These are phyloP conservation scores for Malus domestica DNA, from an alignment of 306 rosid genomes.

Conservation along the genomic window ASM211411v1 NC_041799.1:5292501-5293000, in stretches of 20 bases:
- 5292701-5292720: conserved; percentile 23
- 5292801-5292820: too few relatives aligned
- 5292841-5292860: neutral
- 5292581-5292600: conserved; percentile 45
- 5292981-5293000: too few relatives aligned
- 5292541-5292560: too few relatives aligned
- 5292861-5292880: neutral
- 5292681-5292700: conserved; percentile 26
- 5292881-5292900: too few relatives aligned
- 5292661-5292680: conserved; percentile 15
- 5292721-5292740: conserved; percentile 24
- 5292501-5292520: too few relatives aligned
- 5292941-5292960: too few relatives aligned
- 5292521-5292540: too few relatives aligned
- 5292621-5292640: conserved; percentile 24
- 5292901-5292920: too few relatives aligned
- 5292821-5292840: neutral
- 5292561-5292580: conserved; percentile 13
- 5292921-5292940: too few relatives aligned
- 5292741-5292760: neutral
- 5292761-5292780: neutral
- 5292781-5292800: neutral
- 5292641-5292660: conserved; percentile 24
- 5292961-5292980: too few relatives aligned
- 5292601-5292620: conserved; percentile 34